These are phyloP conservation scores for Heritiera littoralis DNA, from an alignment of 345 rosid genomes.

Conservation along the genomic window DNA sequence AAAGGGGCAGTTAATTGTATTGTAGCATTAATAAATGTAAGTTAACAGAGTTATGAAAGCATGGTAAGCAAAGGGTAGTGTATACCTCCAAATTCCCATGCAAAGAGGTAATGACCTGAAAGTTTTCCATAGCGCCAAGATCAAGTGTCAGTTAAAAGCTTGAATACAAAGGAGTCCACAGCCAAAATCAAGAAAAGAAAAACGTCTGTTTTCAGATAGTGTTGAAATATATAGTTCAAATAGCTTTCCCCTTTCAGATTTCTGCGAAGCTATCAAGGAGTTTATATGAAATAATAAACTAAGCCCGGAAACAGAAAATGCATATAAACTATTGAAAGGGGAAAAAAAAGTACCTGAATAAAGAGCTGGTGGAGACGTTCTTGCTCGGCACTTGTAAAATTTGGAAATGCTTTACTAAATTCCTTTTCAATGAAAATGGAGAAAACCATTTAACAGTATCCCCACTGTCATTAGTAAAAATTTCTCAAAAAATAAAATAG, in stretches of 20 bases:
- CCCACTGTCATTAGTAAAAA: background rate
- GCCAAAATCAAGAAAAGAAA: background rate
- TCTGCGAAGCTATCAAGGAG: background rate
- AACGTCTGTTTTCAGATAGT: background rate
- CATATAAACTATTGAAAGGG: background rate
- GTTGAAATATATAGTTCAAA: background rate
- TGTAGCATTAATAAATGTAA: background rate
- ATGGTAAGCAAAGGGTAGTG: background rate
- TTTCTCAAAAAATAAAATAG: background rate
- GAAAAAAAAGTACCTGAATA: slow-evolving; percentile 43
- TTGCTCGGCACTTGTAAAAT: slow-evolving; percentile 51
- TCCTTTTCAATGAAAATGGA: slow-evolving; percentile 37
- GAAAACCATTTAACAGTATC: background rate
- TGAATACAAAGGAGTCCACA: background rate
- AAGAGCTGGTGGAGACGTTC: slow-evolving; percentile 48
- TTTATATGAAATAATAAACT: background rate
- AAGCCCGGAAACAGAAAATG: background rate
- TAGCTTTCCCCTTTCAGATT: background rate
- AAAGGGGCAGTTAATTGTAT: background rate
- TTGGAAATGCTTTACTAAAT: slow-evolving; percentile 47
- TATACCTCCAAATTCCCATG: slow-evolving; percentile 63
- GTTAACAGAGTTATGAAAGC: background rate
- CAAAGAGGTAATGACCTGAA: slow-evolving; percentile 72
- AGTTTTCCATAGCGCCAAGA: slow-evolving; percentile 16
- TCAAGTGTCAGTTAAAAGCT: background rate